phyloP scores from a whole-genome alignment of 164 flowering plant genomes.

The Cinnamomum chago region DNA sequence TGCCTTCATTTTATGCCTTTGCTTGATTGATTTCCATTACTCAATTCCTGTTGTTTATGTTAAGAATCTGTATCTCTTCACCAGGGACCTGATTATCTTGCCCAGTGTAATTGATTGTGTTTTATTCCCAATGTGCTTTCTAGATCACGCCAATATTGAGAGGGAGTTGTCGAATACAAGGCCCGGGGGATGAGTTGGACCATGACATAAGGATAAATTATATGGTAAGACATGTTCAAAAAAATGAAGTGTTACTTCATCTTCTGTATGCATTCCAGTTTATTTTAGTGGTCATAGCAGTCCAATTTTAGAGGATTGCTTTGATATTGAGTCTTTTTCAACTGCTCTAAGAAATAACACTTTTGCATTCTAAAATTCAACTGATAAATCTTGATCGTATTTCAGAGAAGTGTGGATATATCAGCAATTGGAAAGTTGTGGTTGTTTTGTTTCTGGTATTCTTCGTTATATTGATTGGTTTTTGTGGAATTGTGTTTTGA shows the following conservation, averaged over 20 bases:
- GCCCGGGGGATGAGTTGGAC: slow-evolving; percentile 33
- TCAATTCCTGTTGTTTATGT: too few species aligned
- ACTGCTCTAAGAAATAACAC: too few species aligned
- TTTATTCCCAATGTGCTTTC: slow-evolving; percentile 7
- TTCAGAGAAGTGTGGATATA: not conserved
- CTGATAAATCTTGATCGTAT: too few species aligned
- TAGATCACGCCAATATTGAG: slow-evolving; percentile 54
- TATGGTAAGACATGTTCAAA: slow-evolving; percentile 40
- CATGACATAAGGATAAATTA: slow-evolving; percentile 18
- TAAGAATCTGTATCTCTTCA: not conserved
- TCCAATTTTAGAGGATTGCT: too few species aligned
- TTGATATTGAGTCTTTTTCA: too few species aligned
- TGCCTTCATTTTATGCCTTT: too few species aligned
- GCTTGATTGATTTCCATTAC: not conserved
- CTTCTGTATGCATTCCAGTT: too few species aligned
- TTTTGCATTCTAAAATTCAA: too few species aligned
- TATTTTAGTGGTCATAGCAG: too few species aligned
- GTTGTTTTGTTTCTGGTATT: not conserved
- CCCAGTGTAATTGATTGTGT: not conserved
- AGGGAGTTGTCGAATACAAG: slow-evolving; percentile 42
- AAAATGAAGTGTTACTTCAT: too few species aligned
- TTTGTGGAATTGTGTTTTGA: slow-evolving; percentile 8
- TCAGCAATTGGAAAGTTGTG: not conserved
- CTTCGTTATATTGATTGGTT: not conserved
- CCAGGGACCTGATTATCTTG: not conserved